Base-by-base conservation (phyloP, 352 stramenopile species). In the Hyaloperonospora brassicae region DNA sequence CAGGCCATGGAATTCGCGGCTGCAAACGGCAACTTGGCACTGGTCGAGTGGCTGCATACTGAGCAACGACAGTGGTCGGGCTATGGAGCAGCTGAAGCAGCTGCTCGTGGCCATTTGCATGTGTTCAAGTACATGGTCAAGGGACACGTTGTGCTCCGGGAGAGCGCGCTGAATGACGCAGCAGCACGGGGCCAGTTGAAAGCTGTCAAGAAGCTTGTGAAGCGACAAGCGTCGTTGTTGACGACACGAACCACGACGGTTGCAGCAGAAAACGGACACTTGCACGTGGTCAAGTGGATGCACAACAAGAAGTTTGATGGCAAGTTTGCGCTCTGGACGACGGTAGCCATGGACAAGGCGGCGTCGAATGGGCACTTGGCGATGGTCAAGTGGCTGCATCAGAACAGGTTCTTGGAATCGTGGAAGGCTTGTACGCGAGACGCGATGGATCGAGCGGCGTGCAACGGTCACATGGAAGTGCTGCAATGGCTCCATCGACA, bases 121-220 rank as follows among this genome's bases (percentile, higher is more conserved):
- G 60, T 75, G 42, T 71, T 61, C 17, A 68, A 71, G 42, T 74
- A 63, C 54, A 61, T 73, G 61, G 62, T 63, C 13, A 73, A 73
- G 34, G 65, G 65, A n/a, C 61, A 73, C 34, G 62, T 42, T 6
- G 65, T 66, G 14, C 23, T 70, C 2, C 7, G 47, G 22, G 61
- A 68, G 12, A 52, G 49, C n/a, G 58, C 48, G 5, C 25, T 69
- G 21, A 61, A 71, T 25, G 62, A 63, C 7, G 66, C 66, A 7
- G 66, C 66, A 21, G 66, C 52, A 5, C 59, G 56, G 17, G 66
- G 62, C 7, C 53, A 69, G n/a, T 59, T 74, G n/a, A 55, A 69
- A 9, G 53, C 62, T 3, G 36, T 74, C 17, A 68, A 69, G 59
- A 69, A 66, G 43, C 39, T 75, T 14, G 25, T 56, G 1, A 59